phyloP scores from a whole-genome alignment of 2,329 filamentous ascomycete species.

The Colletotrichum graminicola region DNA sequence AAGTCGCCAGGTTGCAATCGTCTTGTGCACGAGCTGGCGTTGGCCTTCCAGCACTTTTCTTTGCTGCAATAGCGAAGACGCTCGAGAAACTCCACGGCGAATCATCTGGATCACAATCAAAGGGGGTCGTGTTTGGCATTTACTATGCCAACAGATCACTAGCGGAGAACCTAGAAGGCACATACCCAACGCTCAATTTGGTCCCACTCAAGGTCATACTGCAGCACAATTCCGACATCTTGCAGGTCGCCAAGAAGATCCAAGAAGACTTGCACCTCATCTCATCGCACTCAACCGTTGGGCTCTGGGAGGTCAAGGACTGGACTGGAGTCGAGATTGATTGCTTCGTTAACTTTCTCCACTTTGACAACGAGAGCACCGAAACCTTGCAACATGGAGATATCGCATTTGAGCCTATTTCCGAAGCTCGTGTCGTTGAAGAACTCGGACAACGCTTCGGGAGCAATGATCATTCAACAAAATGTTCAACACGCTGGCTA shows the following conservation, averaged over 20 bases:
- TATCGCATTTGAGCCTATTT: slow-evolving; percentile 3
- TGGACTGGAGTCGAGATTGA: slow-evolving; percentile 82
- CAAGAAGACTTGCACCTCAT: slow-evolving; percentile 77
- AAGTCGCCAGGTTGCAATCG: slow-evolving; percentile 55
- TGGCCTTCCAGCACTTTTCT: slow-evolving; percentile 79
- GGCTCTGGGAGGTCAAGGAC: slow-evolving; percentile 76
- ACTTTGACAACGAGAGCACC: slow-evolving; percentile 48
- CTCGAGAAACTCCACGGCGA: slow-evolving; percentile 1
- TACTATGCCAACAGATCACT: slow-evolving; percentile 84
- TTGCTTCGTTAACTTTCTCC: slow-evolving; percentile 86
- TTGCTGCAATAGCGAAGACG: slow-evolving; percentile 75
- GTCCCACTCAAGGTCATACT: slow-evolving; percentile 74
- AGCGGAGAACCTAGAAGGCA: slow-evolving; percentile 60
- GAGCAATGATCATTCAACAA: neutral
- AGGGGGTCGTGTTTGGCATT: slow-evolving; percentile 76
- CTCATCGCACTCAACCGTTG: slow-evolving; percentile 64
- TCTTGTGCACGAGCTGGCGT: slow-evolving; percentile 60
- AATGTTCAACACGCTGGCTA: slow-evolving; percentile 40
- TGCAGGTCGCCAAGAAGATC: slow-evolving; percentile 68
- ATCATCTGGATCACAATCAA: slow-evolving; percentile 24
- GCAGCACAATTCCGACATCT: slow-evolving; percentile 51
- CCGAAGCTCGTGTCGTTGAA: slow-evolving; percentile 47
- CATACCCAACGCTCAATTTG: slow-evolving; percentile 81
- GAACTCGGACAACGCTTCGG: neutral
- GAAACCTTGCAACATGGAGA: neutral